Percentiles rank a stretch among this genome's conserved stretches.
Conservation (phyloP, 2,329 filamentous ascomycete species). For the Aureobasidium pullulans region DNA sequence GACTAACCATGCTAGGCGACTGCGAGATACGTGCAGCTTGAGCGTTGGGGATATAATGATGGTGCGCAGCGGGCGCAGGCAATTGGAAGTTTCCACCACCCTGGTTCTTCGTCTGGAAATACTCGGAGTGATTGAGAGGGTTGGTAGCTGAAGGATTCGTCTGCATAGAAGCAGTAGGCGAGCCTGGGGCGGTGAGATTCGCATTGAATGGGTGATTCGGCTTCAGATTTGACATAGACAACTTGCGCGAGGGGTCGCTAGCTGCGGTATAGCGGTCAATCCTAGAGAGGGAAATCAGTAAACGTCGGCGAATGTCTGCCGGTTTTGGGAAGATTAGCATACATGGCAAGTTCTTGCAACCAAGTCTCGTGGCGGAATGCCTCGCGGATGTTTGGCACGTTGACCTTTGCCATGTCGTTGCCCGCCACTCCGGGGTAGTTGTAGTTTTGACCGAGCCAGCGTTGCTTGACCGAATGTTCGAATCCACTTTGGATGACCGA, state of each 20-base stretch:
- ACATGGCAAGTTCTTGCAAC: conserved; percentile 78
- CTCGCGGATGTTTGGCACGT: conserved; percentile 87
- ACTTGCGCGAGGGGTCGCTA: conserved; percentile 24
- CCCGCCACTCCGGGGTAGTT: conserved; percentile 71
- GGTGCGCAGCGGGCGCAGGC: conserved; percentile 26
- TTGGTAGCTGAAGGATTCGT: conserved; percentile 34
- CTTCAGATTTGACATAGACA: conserved; percentile 30
- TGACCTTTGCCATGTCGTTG: conserved; percentile 92
- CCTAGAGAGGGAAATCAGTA: conserved; percentile 12
- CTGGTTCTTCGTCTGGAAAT: conserved; percentile 13
- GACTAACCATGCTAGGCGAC: conserved; percentile 22
- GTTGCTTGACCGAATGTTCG: conserved; percentile 78
- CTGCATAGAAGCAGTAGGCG: conserved; percentile 27
- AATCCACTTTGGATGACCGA: conserved; percentile 93
- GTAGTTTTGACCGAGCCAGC: conserved; percentile 80
- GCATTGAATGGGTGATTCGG: conserved; percentile 19
- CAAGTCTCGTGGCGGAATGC: conserved; percentile 84
- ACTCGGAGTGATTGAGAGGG: conserved; percentile 21
- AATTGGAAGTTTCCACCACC: conserved; percentile 16
- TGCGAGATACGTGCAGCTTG: conserved; percentile 32
- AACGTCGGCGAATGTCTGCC: neutral
- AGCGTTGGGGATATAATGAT: conserved; percentile 22
- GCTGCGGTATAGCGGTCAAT: conserved; percentile 37
- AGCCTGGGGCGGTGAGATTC: conserved; percentile 20
- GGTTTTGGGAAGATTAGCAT: conserved; percentile 31